These are phyloP conservation scores for Amphirosellinia nigrospora DNA, from an alignment of 495 filamentous ascomycete species.

Conservation along the genomic window DNA sequence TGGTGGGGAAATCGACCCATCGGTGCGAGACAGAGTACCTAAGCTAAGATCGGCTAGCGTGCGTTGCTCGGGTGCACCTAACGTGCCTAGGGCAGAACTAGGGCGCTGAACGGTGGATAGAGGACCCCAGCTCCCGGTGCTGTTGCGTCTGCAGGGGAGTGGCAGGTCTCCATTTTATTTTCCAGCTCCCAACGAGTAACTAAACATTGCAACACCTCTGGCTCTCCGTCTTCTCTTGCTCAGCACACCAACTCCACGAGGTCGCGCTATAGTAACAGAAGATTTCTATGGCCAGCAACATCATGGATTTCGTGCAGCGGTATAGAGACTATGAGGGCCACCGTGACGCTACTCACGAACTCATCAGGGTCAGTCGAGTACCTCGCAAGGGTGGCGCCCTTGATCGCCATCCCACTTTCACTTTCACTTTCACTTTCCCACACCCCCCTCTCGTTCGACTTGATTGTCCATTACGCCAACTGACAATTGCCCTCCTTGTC, in stretches of 20 bases:
- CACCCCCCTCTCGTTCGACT: constrained; percentile 1
- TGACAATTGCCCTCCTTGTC: constrained; percentile 21
- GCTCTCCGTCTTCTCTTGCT: neutral
- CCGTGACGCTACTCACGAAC: constrained; percentile 42
- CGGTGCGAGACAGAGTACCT: neutral
- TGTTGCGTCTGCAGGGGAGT: constrained; percentile 17
- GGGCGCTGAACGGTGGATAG: neutral
- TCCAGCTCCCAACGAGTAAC: constrained; percentile 20
- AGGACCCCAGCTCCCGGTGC: constrained; percentile 14
- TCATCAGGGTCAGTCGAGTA: constrained; percentile 44
- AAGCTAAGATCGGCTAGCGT: neutral
- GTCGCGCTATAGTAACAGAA: constrained; percentile 7
- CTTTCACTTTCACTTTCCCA: too few relatives aligned
- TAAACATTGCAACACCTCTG: constrained; percentile 13
- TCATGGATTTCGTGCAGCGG: constrained; percentile 51
- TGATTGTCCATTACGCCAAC: constrained; percentile 9
- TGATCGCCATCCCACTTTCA: constrained; percentile 2
- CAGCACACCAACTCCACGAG: neutral
- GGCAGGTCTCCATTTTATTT: constrained; percentile 29
- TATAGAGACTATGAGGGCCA: constrained; percentile 46
- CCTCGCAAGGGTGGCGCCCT: neutral
- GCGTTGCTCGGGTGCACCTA: neutral
- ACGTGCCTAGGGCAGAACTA: constrained; percentile 7
- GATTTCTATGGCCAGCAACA: constrained; percentile 9
- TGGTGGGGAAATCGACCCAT: constrained; percentile 20